These are phyloP conservation scores for Serpula lacrymans DNA, from an alignment of 768 basidiomycete genomes.

Conservation along the genomic window DNA sequence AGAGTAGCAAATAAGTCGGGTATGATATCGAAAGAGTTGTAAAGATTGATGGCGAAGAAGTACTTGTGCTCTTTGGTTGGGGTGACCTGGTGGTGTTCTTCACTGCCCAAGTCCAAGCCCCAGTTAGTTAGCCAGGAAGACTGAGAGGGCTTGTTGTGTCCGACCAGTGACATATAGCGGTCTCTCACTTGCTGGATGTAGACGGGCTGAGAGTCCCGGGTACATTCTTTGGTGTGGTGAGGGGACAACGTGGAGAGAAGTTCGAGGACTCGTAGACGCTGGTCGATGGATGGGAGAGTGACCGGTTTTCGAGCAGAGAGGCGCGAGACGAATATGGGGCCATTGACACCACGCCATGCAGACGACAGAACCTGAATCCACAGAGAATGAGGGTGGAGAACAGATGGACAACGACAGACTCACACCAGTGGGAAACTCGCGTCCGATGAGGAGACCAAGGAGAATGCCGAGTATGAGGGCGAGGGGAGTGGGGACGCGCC, in stretches of 20 bases:
- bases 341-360: slow-evolving; percentile 53
- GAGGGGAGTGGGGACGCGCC: slow-evolving; percentile 49
- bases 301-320: slow-evolving; percentile 60
- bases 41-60: slow-evolving; percentile 98
- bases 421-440: slow-evolving; percentile 38
- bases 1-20: slow-evolving; percentile 96
- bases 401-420: slow-evolving; percentile 9
- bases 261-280: slow-evolving; percentile 82
- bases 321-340: slow-evolving; percentile 44
- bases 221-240: slow-evolving; percentile 93
- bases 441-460: slow-evolving; percentile 56
- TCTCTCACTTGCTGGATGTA: slow-evolving; percentile 84
- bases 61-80: slow-evolving; percentile 84
- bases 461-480: slow-evolving; percentile 61
- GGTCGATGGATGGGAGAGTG: slow-evolving; percentile 74
- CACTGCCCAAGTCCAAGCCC: slow-evolving; percentile 43
- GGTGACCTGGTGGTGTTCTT: slow-evolving; percentile 33
- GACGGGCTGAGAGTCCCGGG: slow-evolving; percentile 75
- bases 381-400: background rate
- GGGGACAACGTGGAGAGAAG: slow-evolving; percentile 84
- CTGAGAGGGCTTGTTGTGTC: slow-evolving; percentile 54
- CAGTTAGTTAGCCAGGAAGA: slow-evolving; percentile 60
- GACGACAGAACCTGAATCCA: slow-evolving; percentile 33
- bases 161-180: slow-evolving; percentile 81
- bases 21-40: slow-evolving; percentile 99